Evolutionary conservation across 257 asterid genomes (phyloP).

Genomic region (Leptodermis oblonga): DNA sequence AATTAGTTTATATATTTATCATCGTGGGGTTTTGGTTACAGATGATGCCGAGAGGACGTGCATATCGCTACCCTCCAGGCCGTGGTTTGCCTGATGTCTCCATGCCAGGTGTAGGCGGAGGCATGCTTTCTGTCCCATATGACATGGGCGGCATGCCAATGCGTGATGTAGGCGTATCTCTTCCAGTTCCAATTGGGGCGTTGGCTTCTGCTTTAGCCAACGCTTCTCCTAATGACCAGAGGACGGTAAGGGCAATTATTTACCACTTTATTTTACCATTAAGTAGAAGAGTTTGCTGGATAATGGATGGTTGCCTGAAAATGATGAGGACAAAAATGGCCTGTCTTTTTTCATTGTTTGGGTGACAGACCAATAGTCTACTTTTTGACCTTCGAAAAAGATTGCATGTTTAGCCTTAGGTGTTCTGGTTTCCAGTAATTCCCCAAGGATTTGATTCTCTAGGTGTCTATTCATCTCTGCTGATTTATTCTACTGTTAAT

Average conservation of each 20-base stretch:
- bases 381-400: too few relatives aligned
- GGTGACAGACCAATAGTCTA: too few relatives aligned
- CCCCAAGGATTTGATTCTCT: too few relatives aligned
- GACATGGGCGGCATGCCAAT: slow-evolving; percentile 81
- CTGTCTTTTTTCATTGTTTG: too few relatives aligned
- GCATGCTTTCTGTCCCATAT: slow-evolving; percentile 71
- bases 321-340: too few relatives aligned
- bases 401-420: too few relatives aligned
- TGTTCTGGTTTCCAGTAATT: too few relatives aligned
- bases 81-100: slow-evolving; percentile 67
- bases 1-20: not conserved
- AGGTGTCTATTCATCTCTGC: not conserved
- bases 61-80: slow-evolving; percentile 73
- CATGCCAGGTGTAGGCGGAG: slow-evolving; percentile 62
- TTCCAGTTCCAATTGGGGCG: slow-evolving; percentile 77
- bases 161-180: slow-evolving; percentile 65
- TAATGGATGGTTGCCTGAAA: too few relatives aligned
- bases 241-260: slow-evolving; percentile 54
- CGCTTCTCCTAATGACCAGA: slow-evolving; percentile 81
- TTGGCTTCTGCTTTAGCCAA: slow-evolving; percentile 92
- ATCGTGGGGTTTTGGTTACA: slow-evolving; percentile 19
- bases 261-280: not conserved
- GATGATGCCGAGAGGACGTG: slow-evolving; percentile 93
- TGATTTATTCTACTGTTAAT: not conserved
- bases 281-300: too few relatives aligned